Conservation (phyloP, 208 protist species). For the Phytomonas serpens region DNA sequence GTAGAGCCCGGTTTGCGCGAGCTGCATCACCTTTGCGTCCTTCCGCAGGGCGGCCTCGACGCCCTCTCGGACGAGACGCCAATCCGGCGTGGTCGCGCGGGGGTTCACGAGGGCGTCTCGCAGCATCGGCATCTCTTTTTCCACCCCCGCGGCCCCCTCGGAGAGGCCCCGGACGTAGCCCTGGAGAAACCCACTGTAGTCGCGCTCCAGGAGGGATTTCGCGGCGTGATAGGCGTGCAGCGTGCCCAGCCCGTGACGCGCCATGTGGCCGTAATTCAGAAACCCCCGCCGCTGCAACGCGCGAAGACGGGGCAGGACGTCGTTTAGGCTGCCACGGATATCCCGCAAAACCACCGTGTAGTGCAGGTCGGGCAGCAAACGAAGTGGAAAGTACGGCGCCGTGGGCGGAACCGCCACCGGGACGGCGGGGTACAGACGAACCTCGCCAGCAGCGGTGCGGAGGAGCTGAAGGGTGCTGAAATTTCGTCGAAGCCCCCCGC, state of each 20-base stretch:
- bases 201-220: constrained; percentile 49
- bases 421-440: constrained; percentile 25
- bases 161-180: constrained; percentile 41
- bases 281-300: constrained; percentile 33
- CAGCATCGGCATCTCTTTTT: constrained; percentile 48
- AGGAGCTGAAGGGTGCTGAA: constrained; percentile 12
- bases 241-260: constrained; percentile 52
- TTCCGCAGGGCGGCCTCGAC: constrained; percentile 29
- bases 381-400: constrained; percentile 24
- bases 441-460: constrained; percentile 21
- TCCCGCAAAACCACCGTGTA: constrained; percentile 71
- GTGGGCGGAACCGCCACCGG: constrained; percentile 15
- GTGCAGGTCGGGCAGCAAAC: constrained; percentile 37
- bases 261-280: constrained; percentile 73
- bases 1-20: constrained; percentile 62
- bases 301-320: constrained; percentile 60
- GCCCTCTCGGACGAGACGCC: constrained; percentile 20
- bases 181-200: constrained; percentile 51
- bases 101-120: constrained; percentile 33
- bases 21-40: constrained; percentile 31
- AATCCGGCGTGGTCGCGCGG: constrained; percentile 26
- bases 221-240: constrained; percentile 49
- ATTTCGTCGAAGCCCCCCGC: neutral
- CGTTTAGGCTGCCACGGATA: constrained; percentile 39
- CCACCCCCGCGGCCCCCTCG: constrained; percentile 48